Evolutionary conservation across 495 filamentous ascomycete species (phyloP).

Genomic region (Podospora appendiculata): DNA sequence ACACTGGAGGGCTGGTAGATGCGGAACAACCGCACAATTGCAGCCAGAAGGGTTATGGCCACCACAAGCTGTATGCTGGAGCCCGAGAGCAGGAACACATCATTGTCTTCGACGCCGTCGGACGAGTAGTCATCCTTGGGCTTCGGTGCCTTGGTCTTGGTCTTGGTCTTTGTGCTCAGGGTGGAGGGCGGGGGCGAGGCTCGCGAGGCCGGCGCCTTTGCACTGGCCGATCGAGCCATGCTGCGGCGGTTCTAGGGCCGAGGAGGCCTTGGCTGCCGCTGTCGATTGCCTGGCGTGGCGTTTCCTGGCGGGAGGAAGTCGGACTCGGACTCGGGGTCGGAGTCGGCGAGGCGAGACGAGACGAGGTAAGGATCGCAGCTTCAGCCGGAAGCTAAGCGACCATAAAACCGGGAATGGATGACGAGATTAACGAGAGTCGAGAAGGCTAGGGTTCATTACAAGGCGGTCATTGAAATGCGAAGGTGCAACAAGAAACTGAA

Average conservation of each 20-base stretch:
- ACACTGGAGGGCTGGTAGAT: conserved; percentile 96
- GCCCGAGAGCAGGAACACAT: conserved; percentile 64
- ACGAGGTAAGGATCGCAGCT: conserved; percentile 1
- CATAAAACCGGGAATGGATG: conserved; percentile 8
- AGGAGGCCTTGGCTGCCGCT: neutral
- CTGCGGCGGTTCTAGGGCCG: neutral
- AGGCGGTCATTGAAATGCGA: conserved; percentile 20
- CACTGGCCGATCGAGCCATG: conserved; percentile 34
- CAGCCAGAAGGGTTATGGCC: conserved; percentile 64
- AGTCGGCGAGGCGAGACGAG: too few species aligned
- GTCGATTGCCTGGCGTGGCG: neutral
- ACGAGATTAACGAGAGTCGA: conserved; percentile 37
- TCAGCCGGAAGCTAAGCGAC: conserved; percentile 11
- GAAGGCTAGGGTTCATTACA: conserved; percentile 37
- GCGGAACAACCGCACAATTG: conserved; percentile 79
- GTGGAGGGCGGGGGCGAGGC: conserved; percentile 14
- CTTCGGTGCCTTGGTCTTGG: conserved; percentile 27
- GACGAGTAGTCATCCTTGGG: conserved; percentile 51
- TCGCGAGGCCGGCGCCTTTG: conserved; percentile 31
- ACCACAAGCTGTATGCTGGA: conserved; percentile 75
- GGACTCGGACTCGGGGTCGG: conserved; percentile 3
- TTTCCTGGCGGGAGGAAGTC: neutral
- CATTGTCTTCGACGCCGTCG: conserved; percentile 59
- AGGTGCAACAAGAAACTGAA: neutral
- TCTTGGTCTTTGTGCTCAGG: conserved; percentile 8